A percentile compares a stretch with the other conserved stretches of the same genome.
Conservation (phyloP, 306 rosid genomes). For the Delonix regia region DNA sequence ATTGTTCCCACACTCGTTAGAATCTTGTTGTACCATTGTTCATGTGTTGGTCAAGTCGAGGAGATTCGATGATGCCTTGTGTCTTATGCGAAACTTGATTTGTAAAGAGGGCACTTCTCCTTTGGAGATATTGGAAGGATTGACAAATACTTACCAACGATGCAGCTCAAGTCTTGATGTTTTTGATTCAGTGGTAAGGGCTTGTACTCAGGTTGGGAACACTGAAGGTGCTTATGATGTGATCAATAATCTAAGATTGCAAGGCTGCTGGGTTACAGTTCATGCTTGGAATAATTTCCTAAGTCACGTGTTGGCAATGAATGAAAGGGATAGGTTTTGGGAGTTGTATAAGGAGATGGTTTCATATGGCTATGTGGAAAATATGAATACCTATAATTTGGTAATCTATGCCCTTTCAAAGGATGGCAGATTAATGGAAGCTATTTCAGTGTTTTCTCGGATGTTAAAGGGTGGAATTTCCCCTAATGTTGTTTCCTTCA, state of each 20-base stretch:
- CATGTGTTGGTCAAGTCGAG: constrained; percentile 60
- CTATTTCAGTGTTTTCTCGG: constrained; percentile 49
- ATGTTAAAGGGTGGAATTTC: constrained; percentile 53
- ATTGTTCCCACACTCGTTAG: constrained; percentile 40
- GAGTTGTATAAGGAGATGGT: constrained; percentile 54
- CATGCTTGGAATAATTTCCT: constrained; percentile 74
- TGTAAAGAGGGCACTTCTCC: constrained; percentile 38
- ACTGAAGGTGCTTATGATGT: constrained; percentile 59
- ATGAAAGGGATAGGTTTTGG: constrained; percentile 55
- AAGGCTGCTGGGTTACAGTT: constrained; percentile 48
- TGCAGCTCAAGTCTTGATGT: constrained; percentile 46
- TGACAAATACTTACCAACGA: constrained; percentile 42
- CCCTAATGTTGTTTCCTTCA: constrained; percentile 60
- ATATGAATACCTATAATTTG: constrained; percentile 61
- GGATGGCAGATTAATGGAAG: constrained; percentile 51
- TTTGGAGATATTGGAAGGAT: constrained; percentile 51
- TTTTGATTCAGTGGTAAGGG: constrained; percentile 65
- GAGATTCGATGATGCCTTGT: constrained; percentile 53
- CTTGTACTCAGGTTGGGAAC: constrained; percentile 50
- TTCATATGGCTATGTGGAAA: constrained; percentile 53
- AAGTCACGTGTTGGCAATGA: constrained; percentile 50
- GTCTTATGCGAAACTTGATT: constrained; percentile 47
- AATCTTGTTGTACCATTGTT: constrained; percentile 50
- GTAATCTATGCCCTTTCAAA: constrained; percentile 58
- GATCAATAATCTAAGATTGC: constrained; percentile 40